Evolutionary conservation across 73 alveolate species (phyloP).

Genomic region (Blepharisma japonicum): DNA sequence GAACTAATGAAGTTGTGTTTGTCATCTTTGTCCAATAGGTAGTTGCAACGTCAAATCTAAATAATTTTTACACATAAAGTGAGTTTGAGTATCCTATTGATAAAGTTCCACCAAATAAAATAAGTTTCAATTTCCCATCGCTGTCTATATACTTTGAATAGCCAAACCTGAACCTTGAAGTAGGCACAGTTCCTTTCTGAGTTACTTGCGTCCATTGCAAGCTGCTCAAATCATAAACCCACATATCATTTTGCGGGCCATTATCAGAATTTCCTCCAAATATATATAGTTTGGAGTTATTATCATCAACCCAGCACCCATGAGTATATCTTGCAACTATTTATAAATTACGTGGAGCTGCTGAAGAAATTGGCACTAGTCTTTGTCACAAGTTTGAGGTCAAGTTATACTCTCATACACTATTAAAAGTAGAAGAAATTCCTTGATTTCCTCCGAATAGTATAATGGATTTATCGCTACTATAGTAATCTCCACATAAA

Average conservation of each 20-base stretch:
- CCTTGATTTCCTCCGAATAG: no score
- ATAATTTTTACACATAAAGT: neutral
- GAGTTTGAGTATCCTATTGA: neutral
- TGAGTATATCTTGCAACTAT: no score
- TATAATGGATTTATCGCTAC: no score
- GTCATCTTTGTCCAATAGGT: neutral
- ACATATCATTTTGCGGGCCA: neutral
- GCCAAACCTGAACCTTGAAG: no score
- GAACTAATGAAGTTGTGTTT: neutral
- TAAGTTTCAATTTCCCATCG: neutral
- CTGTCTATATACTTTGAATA: neutral
- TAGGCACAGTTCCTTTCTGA: no score
- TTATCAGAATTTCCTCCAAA: neutral
- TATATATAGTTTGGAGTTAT: neutral
- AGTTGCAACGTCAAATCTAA: neutral
- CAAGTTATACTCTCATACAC: no score
- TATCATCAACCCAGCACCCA: neutral
- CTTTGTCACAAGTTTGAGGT: no score
- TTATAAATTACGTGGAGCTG: no score
- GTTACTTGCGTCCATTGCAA: no score
- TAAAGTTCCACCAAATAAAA: neutral
- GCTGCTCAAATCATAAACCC: neutral
- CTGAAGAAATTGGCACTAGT: no score
- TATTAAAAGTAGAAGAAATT: no score
- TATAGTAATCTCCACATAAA: no score